Evolutionary conservation across 345 rosid species (phyloP).

Genomic region (Noccaea bulbosa): DNA sequence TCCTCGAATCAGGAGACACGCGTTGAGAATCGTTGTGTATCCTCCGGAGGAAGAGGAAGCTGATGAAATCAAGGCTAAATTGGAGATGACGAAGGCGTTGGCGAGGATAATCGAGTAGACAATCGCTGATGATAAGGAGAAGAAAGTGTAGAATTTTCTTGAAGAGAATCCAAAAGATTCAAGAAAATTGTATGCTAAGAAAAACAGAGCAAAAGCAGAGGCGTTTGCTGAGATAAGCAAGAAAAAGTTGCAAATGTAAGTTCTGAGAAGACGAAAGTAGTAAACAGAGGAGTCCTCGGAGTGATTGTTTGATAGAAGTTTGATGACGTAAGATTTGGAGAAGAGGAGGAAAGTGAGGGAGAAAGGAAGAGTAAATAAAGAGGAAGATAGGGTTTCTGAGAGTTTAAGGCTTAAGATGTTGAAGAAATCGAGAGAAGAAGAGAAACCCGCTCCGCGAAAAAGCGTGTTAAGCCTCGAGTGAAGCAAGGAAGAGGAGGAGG

Average conservation of each 20-base stretch:
- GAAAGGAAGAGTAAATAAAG: conserved; percentile 68
- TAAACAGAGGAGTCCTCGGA: conserved; percentile 43
- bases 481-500: conserved; percentile 39
- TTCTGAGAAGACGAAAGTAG: conserved; percentile 56
- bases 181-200: conserved; percentile 54
- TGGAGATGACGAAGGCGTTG: conserved; percentile 62
- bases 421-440: conserved; percentile 65
- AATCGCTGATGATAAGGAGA: conserved; percentile 62
- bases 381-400: conserved; percentile 72
- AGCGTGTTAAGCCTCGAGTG: conserved; percentile 51
- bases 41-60: conserved; percentile 54
- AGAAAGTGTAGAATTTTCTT: conserved; percentile 41
- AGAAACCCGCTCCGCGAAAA: conserved; percentile 72
- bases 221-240: conserved; percentile 75
- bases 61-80: conserved; percentile 61
- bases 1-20: conserved; percentile 62
- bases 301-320: conserved; percentile 45
- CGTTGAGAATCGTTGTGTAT: conserved; percentile 59
- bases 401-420: conserved; percentile 61
- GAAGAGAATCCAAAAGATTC: conserved; percentile 53
- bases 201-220: conserved; percentile 63
- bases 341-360: conserved; percentile 70
- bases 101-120: conserved; percentile 69
- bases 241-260: conserved; percentile 56
- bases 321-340: conserved; percentile 61